phyloP scores from a whole-genome alignment of 176 grass and related monocot genomes.

The Triticum aestivum region IWGSC_CS_RefSeq_v2.1 NC_057809.1:4708873-4709372 shows the following conservation, averaged over 20 bases:
- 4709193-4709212: background rate
- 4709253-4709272: no score
- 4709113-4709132: conserved; percentile 57
- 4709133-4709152: conserved; percentile 58
- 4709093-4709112: conserved; percentile 66
- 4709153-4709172: conserved; percentile 78
- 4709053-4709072: conserved; percentile 64
- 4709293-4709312: no score
- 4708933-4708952: conserved; percentile 61
- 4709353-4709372: no score
- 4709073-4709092: conserved; percentile 59
- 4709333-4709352: no score
- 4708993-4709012: conserved; percentile 78
- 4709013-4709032: conserved; percentile 70
- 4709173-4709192: background rate
- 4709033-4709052: conserved; percentile 81
- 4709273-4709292: no score
- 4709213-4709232: background rate
- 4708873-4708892: conserved; percentile 36
- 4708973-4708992: conserved; percentile 67
- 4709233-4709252: no score
- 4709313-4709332: no score
- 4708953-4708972: conserved; percentile 56
- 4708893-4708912: conserved; percentile 35
- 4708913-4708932: conserved; percentile 45